Evolutionary conservation across 1,139 yeast species (phyloP).

Genomic region (Waltiozyma sp.): DNA sequence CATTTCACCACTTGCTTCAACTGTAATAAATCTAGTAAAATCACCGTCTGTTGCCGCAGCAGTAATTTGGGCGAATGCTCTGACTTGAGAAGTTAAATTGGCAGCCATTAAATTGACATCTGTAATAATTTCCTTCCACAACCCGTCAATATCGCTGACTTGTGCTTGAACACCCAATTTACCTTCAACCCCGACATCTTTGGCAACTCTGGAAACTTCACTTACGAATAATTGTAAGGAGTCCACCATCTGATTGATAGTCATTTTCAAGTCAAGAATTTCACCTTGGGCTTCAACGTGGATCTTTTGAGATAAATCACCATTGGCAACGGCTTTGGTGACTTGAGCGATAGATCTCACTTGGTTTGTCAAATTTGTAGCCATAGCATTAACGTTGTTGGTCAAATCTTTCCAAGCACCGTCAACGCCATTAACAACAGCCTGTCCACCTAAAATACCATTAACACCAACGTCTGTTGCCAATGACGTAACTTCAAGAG

Average conservation of each 20-base stretch:
- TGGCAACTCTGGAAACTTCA: constrained; percentile 82
- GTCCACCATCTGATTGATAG: constrained; percentile 85
- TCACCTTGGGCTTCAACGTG: constrained; percentile 89
- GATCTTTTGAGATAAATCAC: constrained; percentile 79
- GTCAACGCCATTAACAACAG: constrained; percentile 84
- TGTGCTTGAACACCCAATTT: constrained; percentile 87
- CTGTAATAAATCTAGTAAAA: constrained; percentile 80
- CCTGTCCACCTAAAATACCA: constrained; percentile 86
- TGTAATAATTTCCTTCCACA: constrained; percentile 89
- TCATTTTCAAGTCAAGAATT: constrained; percentile 66
- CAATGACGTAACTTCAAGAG: constrained; percentile 78
- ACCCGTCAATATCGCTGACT: constrained; percentile 81
- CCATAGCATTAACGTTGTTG: constrained; percentile 84
- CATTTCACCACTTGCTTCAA: constrained; percentile 90
- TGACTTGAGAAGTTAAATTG: constrained; percentile 79
- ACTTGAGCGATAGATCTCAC: constrained; percentile 86
- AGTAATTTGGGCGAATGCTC: constrained; percentile 88
- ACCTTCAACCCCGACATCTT: constrained; percentile 90
- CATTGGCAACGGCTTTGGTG: constrained; percentile 88
- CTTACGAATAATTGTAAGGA: constrained; percentile 78
- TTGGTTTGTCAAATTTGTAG: constrained; percentile 78
- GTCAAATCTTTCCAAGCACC: constrained; percentile 93
- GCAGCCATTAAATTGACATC: constrained; percentile 92
- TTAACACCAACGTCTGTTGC: constrained; percentile 86
- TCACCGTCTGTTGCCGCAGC: constrained; percentile 94